A percentile compares a stretch with the other conserved stretches of the same genome.
phyloP scores from a whole-genome alignment of 441 rosid species.

The Adansonia gregorii region DNA sequence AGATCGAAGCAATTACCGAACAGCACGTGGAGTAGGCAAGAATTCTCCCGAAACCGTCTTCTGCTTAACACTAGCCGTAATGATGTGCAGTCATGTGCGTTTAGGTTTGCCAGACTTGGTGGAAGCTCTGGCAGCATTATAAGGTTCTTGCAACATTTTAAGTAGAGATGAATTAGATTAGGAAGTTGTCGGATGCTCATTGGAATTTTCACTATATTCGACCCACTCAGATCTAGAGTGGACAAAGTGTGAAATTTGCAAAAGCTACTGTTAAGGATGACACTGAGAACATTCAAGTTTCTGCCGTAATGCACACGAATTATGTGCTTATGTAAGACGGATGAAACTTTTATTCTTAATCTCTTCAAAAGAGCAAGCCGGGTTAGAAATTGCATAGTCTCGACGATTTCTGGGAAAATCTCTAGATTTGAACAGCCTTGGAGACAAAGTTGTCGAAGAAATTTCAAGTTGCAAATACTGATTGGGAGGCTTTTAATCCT shows the following conservation, averaged over 20 bases:
- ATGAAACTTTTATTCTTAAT: background rate
- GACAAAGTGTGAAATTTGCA: background rate
- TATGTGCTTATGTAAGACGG: background rate
- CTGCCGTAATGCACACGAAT: background rate
- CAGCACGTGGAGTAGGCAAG: background rate
- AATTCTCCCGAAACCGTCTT: background rate
- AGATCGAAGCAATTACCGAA: background rate
- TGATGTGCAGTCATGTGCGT: conserved; percentile 28
- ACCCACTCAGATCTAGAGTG: background rate
- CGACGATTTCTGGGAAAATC: background rate
- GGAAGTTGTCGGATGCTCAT: background rate
- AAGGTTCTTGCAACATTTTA: background rate
- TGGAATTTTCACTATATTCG: background rate
- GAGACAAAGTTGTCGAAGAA: background rate
- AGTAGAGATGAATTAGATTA: background rate
- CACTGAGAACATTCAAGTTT: conserved; percentile 3
- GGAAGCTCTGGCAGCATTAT: background rate
- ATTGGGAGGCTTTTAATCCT: background rate
- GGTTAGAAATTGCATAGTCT: background rate
- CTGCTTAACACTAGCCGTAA: background rate
- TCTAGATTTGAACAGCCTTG: background rate
- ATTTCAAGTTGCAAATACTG: background rate
- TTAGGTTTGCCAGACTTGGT: background rate
- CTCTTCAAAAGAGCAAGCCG: background rate
- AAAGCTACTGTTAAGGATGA: background rate